phyloP scores from a whole-genome alignment of 176 grass and related monocot genomes.

The Tillandsia fasciculata region DNA sequence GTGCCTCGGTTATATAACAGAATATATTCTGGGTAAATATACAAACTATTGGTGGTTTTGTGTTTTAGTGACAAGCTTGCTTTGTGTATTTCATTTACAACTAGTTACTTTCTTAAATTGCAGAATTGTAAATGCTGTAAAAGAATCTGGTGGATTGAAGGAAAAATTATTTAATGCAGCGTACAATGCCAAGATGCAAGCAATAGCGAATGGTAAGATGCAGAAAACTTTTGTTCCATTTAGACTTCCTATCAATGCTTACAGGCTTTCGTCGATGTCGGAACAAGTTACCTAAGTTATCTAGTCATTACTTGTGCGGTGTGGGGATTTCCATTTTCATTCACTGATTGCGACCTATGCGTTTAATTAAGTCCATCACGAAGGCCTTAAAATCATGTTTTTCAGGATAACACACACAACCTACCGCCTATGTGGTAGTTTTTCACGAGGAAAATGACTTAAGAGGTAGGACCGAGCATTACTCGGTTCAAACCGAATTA shows the following conservation, averaged over 20 bases:
- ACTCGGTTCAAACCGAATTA: no score
- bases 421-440: no score
- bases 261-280: background rate
- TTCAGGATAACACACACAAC: no score
- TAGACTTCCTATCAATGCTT: background rate
- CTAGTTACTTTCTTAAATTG: constrained; percentile 15
- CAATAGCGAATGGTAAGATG: constrained; percentile 45
- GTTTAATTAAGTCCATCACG: no score
- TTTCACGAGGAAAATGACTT: no score
- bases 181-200: constrained; percentile 61
- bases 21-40: constrained; percentile 84
- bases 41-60: constrained; percentile 6
- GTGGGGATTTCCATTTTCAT: no score
- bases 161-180: constrained; percentile 50
- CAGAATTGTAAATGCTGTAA: constrained; percentile 86
- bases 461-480: no score
- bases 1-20: constrained; percentile 81
- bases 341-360: no score
- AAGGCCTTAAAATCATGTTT: no score
- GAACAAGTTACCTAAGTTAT: background rate
- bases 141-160: constrained; percentile 67
- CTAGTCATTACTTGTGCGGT: no score
- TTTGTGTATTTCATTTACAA: constrained; percentile 3
- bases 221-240: constrained; percentile 10
- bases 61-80: background rate